Base-by-base conservation (phyloP, 176 grass and related monocot species). In the Hyparrhenia diplandra region DNA sequence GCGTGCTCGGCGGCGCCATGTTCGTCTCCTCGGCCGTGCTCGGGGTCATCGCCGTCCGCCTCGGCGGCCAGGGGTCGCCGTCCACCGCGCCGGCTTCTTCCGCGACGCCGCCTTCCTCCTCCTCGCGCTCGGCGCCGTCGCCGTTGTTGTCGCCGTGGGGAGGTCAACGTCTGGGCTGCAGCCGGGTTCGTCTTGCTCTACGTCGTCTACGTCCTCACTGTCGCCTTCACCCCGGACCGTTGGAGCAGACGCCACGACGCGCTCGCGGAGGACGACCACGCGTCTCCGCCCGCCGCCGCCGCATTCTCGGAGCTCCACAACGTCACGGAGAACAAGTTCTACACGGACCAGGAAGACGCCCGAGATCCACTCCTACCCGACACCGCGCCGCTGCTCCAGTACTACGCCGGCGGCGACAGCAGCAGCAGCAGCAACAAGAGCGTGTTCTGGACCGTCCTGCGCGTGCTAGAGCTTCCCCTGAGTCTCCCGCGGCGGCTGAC, bases 1-100 rank as follows among this genome's bases (percentile, higher is more conserved):
- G 93, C 67, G 72, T 88, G 16, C 85, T 96, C 36, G 90, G 93
- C 9, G 88, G 83, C 75, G 79, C 80, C 6, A 62, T 96, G 75
- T 90, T 96, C 31, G 90, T 96, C 71, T 96, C 93, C 34, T 79
- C 90, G 0, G 83, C 81, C 18, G 90, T 96, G 31, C 70, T 92
- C 25, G 93, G 93, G 68, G 49, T 90, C 71, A 82, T 96, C 69
- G 83, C 80, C 42, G 24, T 92, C 85, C 79, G 29, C 32, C 10
- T 88, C 35, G 64, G 88, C 49, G 29, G 11, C 11, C 43, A 34
- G 1, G 61, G 81, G 36, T 84, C 51, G 23, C 73, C 67, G 75
- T 95, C 41, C 69, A 91, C 30, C 84, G 68, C 36, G 52, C 35
- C 27, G 54, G 88, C 90, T 97, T 97, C 65, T 68, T 91, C 27